Base-by-base conservation (phyloP, 208 protist species). In the Acanthamoeba culbertsoni region DNA sequence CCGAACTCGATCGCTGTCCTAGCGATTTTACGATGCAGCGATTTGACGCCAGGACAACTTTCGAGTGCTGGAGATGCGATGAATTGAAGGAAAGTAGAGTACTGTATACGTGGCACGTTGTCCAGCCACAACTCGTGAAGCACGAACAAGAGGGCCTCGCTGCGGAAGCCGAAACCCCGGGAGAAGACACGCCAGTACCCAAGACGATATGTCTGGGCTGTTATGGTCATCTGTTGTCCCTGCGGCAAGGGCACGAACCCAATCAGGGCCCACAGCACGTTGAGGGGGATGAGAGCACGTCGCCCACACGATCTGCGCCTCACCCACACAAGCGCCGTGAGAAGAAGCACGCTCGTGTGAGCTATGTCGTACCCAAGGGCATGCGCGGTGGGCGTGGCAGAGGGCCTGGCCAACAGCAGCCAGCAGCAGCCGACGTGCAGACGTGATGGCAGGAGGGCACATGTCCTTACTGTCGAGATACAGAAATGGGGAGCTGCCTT, bases 321-420 rank as follows among this genome's bases (percentile, higher is more conserved):
- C 45, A 48, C 18, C 42, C 73, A 55, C 73, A 84, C 73, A 84
- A 84, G 73, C 73, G 73, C n/a, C 40, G 73, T 26, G 73, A 84
- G 73, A 84, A 84, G 73, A 84, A 57, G 43, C 73, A 84, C 73
- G 73, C 73, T 26, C 23, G 31, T 14, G 73, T 84, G 73, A 84
- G 73, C 73, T 84, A 40, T 43, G 73, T 84, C 26, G 26, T 37
- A 3, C 73, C 73, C 26, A 84, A 84, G 73, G 73, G 73, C 42
- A 46, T 57, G 45, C 73, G 68, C 5, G 68, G 73, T 10, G 73
- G 73, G 5, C 16, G 73, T 1, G 42, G 71, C 2, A 4, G 73
- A 1, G 73, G 43, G 23, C 73, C 42, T 7, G 73, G 73, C 16
- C 10, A n/a, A n/a, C n/a, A n/a, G 63, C 5, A 23, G 63, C 35